Evolutionary conservation across 306 rosid genomes (phyloP).

Genomic region (Hippophae rhamnoides): DNA sequence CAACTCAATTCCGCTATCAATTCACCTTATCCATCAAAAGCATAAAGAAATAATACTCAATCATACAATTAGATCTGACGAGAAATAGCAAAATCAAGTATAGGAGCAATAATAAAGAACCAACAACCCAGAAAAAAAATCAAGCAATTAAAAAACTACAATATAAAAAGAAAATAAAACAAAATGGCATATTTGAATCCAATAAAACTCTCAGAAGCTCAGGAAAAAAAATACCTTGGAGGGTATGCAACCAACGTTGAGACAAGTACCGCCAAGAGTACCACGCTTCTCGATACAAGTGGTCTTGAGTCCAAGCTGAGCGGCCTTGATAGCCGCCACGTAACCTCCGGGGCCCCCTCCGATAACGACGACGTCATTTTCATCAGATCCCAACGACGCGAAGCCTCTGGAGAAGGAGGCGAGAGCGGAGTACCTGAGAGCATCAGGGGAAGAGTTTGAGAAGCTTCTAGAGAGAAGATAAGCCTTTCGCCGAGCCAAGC

Average conservation of each 20-base stretch:
- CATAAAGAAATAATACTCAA: neutral
- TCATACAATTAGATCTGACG: conserved; percentile 9
- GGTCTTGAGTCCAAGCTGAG: conserved; percentile 92
- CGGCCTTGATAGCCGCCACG: conserved; percentile 96
- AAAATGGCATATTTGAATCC: neutral
- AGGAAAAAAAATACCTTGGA: conserved; percentile 50
- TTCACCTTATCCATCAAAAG: neutral
- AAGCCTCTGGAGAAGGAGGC: conserved; percentile 50
- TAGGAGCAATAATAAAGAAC: neutral
- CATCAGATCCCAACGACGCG: conserved; percentile 80
- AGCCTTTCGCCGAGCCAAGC: conserved; percentile 77
- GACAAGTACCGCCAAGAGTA: conserved; percentile 94
- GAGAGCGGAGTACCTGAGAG: conserved; percentile 35
- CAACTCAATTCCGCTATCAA: too few relatives aligned
- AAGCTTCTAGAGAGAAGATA: conserved; percentile 36
- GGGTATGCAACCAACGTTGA: conserved; percentile 97
- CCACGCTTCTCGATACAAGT: conserved; percentile 99
- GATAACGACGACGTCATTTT: conserved; percentile 83
- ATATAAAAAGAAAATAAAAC: neutral
- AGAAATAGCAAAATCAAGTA: neutral
- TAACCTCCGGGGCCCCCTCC: conserved; percentile 99
- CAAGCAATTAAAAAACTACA: neutral
- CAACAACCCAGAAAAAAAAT: neutral
- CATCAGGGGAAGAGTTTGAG: conserved; percentile 31
- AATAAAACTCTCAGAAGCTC: neutral